Conservation (phyloP, 2,329 filamentous ascomycete species). For the Ustilaginoidea virens region DNA sequence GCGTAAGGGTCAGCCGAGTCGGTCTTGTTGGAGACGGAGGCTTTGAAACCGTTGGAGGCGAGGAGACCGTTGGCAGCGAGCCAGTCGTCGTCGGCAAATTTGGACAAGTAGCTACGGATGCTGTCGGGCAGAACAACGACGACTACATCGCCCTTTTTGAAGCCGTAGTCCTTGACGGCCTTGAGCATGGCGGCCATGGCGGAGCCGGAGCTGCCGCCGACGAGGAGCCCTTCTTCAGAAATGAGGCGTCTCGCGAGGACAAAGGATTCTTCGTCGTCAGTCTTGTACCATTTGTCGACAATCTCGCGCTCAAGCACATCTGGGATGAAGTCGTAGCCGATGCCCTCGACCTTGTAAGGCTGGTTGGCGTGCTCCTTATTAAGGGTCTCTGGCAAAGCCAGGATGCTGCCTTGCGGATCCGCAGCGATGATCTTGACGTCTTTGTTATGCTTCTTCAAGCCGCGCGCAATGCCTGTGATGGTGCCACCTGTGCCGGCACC, state of each 20-base stretch:
- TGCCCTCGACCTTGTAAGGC: constrained; percentile 94
- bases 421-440: constrained; percentile 81
- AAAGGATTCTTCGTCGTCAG: constrained; percentile 83
- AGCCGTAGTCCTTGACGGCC: constrained; percentile 60
- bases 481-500: constrained; percentile 93
- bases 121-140: constrained; percentile 90
- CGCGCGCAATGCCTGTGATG: constrained; percentile 75
- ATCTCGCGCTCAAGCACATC: constrained; percentile 70
- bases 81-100: constrained; percentile 99
- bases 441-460: constrained; percentile 74
- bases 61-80: constrained; percentile 90
- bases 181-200: constrained; percentile 71
- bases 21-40: constrained; percentile 25
- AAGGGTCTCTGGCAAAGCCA: constrained; percentile 64
- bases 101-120: constrained; percentile 92
- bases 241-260: constrained; percentile 80
- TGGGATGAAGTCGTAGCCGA: constrained; percentile 96
- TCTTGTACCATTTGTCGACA: constrained; percentile 97
- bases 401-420: constrained; percentile 81
- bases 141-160: constrained; percentile 71
- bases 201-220: constrained; percentile 86
- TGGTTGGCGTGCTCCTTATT: constrained; percentile 72
- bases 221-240: constrained; percentile 82
- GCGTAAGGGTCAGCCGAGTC: constrained; percentile 51
- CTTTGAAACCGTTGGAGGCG: constrained; percentile 36